phyloP scores from a whole-genome alignment of 176 grass and related monocot species.

The bread wheat (Triticum aestivum) region DNA sequence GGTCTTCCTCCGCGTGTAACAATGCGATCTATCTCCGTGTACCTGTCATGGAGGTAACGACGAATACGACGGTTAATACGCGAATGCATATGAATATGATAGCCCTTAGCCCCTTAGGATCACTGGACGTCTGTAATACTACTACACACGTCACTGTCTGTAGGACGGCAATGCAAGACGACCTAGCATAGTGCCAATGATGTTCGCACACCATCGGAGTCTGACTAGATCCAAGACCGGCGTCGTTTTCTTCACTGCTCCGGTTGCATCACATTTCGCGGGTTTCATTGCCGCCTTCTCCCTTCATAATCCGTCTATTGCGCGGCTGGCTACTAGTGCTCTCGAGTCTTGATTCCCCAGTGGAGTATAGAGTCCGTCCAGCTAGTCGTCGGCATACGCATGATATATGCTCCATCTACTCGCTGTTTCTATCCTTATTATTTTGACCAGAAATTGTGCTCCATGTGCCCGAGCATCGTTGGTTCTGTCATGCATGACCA shows the following conservation, averaged over 20 bases:
- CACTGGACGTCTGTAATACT: too few relatives aligned
- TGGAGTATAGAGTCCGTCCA: background rate
- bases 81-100: background rate
- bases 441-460: background rate
- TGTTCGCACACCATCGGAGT: too few relatives aligned
- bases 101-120: background rate
- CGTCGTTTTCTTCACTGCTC: background rate
- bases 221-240: background rate
- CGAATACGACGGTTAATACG: background rate
- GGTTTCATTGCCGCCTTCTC: too few relatives aligned
- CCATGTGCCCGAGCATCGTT: background rate
- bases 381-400: background rate
- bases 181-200: too few relatives aligned
- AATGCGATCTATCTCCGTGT: background rate
- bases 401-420: background rate
- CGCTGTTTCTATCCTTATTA: background rate
- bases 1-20: background rate
- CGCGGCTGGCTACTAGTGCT: background rate
- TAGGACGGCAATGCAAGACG: too few relatives aligned
- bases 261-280: too few relatives aligned
- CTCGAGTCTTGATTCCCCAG: too few relatives aligned
- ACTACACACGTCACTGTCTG: background rate
- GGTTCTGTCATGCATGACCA: too few relatives aligned
- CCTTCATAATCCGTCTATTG: background rate
- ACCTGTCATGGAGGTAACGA: background rate